phyloP scores from a whole-genome alignment of 1,284 basidiomycete genomes.

The Apiotrichum gracile region DNA sequence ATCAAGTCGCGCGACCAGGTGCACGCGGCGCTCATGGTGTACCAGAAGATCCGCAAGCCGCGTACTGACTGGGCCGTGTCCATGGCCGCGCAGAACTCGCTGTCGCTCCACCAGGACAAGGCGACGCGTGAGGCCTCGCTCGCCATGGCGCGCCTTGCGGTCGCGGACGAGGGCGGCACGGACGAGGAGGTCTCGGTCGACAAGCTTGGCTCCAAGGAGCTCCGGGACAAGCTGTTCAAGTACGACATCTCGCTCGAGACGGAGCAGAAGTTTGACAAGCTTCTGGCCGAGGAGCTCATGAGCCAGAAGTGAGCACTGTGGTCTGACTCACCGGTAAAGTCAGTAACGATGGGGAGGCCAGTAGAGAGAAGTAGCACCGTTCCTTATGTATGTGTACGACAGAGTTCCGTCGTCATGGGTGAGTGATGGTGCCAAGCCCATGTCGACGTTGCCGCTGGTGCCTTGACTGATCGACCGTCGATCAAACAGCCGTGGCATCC shows the following conservation, averaged over 20 bases:
- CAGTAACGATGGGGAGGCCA: too few species aligned
- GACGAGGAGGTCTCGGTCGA: conserved; percentile 49
- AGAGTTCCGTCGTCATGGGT: too few species aligned
- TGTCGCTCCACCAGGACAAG: conserved; percentile 34
- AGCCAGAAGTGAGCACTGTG: too few species aligned
- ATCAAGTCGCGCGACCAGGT: conserved; percentile 38
- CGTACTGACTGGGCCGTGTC: conserved; percentile 43
- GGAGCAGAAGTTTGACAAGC: conserved; percentile 4
- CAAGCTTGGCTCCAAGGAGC: conserved; percentile 10
- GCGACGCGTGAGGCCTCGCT: conserved; percentile 24
- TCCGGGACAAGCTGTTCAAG: conserved; percentile 18
- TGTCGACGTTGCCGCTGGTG: too few species aligned
- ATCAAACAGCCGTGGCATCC: too few species aligned
- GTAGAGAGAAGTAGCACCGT: not conserved
- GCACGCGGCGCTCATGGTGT: conserved; percentile 32
- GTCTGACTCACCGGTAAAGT: too few species aligned
- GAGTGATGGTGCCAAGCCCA: too few species aligned
- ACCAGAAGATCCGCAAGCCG: conserved; percentile 42
- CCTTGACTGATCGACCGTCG: too few species aligned
- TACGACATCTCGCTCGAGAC: conserved; percentile 16
- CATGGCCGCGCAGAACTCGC: conserved; percentile 38
- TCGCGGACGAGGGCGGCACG: conserved; percentile 17
- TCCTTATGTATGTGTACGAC: not conserved
- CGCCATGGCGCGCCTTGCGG: conserved; percentile 18
- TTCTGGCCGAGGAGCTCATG: conserved; percentile 8